A percentile compares a stretch with the other conserved stretches of the same genome.
Evolutionary conservation across 2,329 filamentous ascomycete genomes (phyloP).

Genomic region (Gnomoniopsis smithogilvyi): DNA sequence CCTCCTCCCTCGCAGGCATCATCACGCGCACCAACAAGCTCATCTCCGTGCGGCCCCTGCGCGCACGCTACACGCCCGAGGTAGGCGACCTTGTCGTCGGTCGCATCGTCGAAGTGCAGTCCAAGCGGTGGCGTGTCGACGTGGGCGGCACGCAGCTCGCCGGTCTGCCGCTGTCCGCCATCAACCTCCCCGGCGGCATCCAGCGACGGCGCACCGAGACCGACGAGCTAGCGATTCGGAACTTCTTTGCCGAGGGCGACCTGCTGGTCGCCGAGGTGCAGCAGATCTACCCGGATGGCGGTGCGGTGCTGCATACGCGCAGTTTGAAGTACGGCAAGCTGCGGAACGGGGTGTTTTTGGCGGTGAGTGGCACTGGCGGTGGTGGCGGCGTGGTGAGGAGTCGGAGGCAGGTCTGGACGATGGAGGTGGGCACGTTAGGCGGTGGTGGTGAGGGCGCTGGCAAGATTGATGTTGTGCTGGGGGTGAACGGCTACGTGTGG

Average conservation of each 20-base stretch:
- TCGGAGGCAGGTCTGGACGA: conserved; percentile 83
- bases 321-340: conserved; percentile 93
- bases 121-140: conserved; percentile 90
- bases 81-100: conserved; percentile 96
- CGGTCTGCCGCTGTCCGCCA: conserved; percentile 77
- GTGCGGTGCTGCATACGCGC: conserved; percentile 83
- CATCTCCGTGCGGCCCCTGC: conserved; percentile 83
- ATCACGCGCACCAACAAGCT: conserved; percentile 95
- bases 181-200: conserved; percentile 93
- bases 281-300: conserved; percentile 79
- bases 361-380: conserved; percentile 76
- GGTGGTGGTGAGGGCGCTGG: conserved; percentile 42
- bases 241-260: conserved; percentile 96
- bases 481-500: conserved; percentile 97
- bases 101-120: conserved; percentile 91
- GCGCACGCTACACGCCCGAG: conserved; percentile 90
- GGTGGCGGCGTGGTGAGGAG: conserved; percentile 82
- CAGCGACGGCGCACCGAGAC: conserved; percentile 88
- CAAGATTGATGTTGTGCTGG: conserved; percentile 80
- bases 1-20: conserved; percentile 86
- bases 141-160: conserved; percentile 86
- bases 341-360: conserved; percentile 85
- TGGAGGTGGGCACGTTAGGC: conserved; percentile 47
- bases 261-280: conserved; percentile 94
- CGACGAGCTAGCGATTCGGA: conserved; percentile 94